Evolutionary conservation across 2,329 filamentous ascomycete species (phyloP).

Genomic region (Ampelomyces quisqualis): DNA sequence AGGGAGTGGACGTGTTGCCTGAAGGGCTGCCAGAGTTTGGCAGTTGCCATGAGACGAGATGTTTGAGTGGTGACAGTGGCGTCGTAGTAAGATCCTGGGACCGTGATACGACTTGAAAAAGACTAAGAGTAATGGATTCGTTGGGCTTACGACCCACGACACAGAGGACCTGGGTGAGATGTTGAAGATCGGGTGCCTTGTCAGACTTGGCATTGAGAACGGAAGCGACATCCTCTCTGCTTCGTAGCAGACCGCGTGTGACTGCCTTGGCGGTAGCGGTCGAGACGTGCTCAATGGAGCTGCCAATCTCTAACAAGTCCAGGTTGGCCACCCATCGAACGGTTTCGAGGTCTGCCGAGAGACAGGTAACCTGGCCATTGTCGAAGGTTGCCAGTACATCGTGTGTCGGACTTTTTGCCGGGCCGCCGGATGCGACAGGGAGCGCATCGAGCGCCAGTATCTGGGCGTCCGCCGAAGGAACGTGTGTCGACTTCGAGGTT

Average conservation of each 20-base stretch:
- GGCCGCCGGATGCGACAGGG: constrained; percentile 23
- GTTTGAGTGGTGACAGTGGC: constrained; percentile 34
- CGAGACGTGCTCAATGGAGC: constrained; percentile 37
- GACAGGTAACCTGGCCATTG: constrained; percentile 61
- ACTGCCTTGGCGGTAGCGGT: constrained; percentile 44
- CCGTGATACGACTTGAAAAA: constrained; percentile 36
- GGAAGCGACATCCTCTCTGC: constrained; percentile 48
- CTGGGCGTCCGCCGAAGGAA: constrained; percentile 24
- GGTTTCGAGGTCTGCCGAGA: constrained; percentile 56
- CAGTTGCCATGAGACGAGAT: constrained; percentile 35
- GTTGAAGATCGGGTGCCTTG: constrained; percentile 31
- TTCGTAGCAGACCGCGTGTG: constrained; percentile 47
- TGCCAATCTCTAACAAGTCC: constrained; percentile 18
- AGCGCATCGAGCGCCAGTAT: constrained; percentile 37
- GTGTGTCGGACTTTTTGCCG: constrained; percentile 25
- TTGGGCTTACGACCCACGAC: constrained; percentile 28
- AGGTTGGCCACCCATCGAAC: constrained; percentile 38
- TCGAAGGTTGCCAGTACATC: constrained; percentile 60
- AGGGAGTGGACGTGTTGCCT: constrained; percentile 4
- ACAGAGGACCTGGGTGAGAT: constrained; percentile 41
- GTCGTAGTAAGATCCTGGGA: constrained; percentile 32
- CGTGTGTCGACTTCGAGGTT: constrained; percentile 38
- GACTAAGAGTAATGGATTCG: constrained; percentile 20
- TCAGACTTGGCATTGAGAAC: constrained; percentile 36
- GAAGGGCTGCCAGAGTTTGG: constrained; percentile 20